These are phyloP conservation scores for Beauveria asiatica DNA, from an alignment of 2,329 filamentous ascomycete genomes.

Conservation along the genomic window DNA sequence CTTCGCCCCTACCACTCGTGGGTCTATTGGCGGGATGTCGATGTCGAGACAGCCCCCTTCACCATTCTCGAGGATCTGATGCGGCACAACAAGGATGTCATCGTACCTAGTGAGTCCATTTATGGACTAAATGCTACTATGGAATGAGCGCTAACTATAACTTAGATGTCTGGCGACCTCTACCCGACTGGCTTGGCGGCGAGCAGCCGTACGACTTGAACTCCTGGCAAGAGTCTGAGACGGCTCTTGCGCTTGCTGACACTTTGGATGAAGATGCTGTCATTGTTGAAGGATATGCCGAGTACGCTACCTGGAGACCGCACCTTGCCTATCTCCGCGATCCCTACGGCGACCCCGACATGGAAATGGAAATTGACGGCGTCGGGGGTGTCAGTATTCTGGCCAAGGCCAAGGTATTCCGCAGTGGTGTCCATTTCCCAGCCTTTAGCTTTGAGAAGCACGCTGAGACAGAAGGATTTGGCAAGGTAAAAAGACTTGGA, in stretches of 20 bases:
- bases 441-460: slow-evolving; percentile 99
- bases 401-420: slow-evolving; percentile 91
- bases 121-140: background rate
- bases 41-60: slow-evolving; percentile 93
- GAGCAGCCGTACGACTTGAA: slow-evolving; percentile 98
- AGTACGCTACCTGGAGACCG: slow-evolving; percentile 96
- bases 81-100: slow-evolving; percentile 98
- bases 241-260: slow-evolving; percentile 83
- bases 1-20: slow-evolving; percentile 92
- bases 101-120: slow-evolving; percentile 80
- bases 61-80: slow-evolving; percentile 97
- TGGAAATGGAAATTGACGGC: slow-evolving; percentile 99
- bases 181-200: slow-evolving; percentile 96
- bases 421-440: slow-evolving; percentile 91
- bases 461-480: slow-evolving; percentile 95
- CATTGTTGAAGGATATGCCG: slow-evolving; percentile 96
- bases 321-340: slow-evolving; percentile 95
- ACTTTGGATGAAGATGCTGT: slow-evolving; percentile 96
- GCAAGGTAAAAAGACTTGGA: slow-evolving; percentile 60
- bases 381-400: slow-evolving; percentile 96
- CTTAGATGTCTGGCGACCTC: slow-evolving; percentile 93
- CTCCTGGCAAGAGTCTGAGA: slow-evolving; percentile 99
- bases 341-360: slow-evolving; percentile 94
- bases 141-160: slow-evolving; percentile 18
- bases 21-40: slow-evolving; percentile 99